A percentile compares a stretch with the other conserved stretches of the same genome.
These are phyloP conservation scores for Botrytis deweyae DNA, from an alignment of 2,329 filamentous ascomycete genomes.

Conservation along the genomic window DNA sequence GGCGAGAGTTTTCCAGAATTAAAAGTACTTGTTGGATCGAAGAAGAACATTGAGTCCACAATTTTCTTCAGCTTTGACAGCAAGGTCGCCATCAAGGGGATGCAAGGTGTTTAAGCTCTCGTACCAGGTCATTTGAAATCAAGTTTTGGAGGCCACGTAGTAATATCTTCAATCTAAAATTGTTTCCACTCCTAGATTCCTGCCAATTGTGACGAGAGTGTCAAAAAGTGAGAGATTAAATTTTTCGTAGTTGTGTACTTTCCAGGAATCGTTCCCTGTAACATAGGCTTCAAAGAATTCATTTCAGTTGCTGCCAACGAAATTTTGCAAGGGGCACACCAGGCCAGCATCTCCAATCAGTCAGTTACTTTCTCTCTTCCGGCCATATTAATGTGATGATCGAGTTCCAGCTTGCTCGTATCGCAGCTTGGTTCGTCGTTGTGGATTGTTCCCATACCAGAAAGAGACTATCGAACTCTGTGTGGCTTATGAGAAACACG, in stretches of 20 bases:
- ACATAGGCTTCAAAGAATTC: background rate
- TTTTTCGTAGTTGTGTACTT: background rate
- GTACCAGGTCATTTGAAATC: background rate
- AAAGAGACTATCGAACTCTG: too few species aligned
- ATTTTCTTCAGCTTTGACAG: background rate
- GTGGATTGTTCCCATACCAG: too few species aligned
- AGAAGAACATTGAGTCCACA: background rate
- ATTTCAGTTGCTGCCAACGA: too few species aligned
- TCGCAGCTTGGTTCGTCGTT: too few species aligned
- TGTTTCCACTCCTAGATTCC: background rate
- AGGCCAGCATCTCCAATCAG: too few species aligned
- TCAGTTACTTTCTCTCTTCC: too few species aligned
- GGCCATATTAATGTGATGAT: too few species aligned
- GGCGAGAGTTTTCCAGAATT: background rate
- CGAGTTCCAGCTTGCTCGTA: too few species aligned
- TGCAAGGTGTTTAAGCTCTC: background rate
- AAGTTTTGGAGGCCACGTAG: background rate
- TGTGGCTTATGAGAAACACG: too few species aligned
- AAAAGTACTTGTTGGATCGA: background rate
- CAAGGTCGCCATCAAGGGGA: background rate
- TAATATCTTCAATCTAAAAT: background rate
- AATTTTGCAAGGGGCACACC: too few species aligned
- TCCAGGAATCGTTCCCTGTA: background rate
- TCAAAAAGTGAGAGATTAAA: background rate
- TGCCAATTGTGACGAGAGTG: background rate